Base-by-base conservation (phyloP, 148 eudicot genomes). In the Chenopodium berlandieri region DNA sequence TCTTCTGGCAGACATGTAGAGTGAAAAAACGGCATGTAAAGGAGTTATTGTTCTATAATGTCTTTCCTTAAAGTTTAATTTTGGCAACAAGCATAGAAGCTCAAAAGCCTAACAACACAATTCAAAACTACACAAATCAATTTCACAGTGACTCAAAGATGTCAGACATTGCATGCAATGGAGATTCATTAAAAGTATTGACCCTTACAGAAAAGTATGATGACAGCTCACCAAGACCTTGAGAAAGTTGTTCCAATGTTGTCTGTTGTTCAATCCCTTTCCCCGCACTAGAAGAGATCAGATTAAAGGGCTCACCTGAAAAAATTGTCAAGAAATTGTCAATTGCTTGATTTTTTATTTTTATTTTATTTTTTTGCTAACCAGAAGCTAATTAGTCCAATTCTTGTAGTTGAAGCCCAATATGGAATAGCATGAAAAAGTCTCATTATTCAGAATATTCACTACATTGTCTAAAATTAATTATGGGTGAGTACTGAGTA, bases 171-270 rank as follows among this genome's bases (percentile, higher is more conserved):
- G 13, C 5, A 4, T 68, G 54, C n/a, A 66, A 22, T 1, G 20
- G 71, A 63, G 6, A 46, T 30, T 70, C 23, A 4, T 72, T 71
- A 40, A 32, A 40, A 60, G 16, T 31, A 73, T 40, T 40, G 70
- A 73, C 79, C 30, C 85, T 76, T 86, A 82, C 88, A 73, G 85
- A 82, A 82, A 76, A 31, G 80, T 86, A 77, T n/a, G 85, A 40
- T 80, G 85, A 86, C 83, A 76, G 74, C 67, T 79, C 20, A 62
- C 69, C 80, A 82, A 82, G 75, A 80, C 78, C 85, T 71, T 79
- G 78, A 71, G 74, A 64, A 40, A 82, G 75, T 46, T 82, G 74
- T 44, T 75, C 62, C 27, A 47, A 58, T 73, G 73, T 37, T 10
- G 25, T n/a, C 56, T 74, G 82, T 50, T 58, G 73, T 50, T 72